phyloP scores from a whole-genome alignment of 75 land plant genomes.

The Pinus taeda region DNA sequence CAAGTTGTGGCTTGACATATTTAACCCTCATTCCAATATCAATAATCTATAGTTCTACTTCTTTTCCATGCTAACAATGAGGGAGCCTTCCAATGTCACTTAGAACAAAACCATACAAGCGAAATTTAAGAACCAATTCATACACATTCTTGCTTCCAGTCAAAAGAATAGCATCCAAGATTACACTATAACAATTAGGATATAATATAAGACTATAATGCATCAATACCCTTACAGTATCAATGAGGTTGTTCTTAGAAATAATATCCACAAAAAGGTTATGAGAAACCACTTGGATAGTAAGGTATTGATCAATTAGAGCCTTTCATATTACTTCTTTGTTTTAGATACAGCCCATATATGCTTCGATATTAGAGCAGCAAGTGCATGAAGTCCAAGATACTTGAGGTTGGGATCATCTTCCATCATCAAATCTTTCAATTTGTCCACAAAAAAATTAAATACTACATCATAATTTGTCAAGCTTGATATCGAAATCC shows the following conservation, averaged over 20 bases:
- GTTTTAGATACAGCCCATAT: too few species aligned
- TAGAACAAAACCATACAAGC: conserved; percentile 83
- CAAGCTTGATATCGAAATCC: conserved; percentile 50
- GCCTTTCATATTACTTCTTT: too few species aligned
- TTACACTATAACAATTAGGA: conserved; percentile 71
- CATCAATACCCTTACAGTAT: conserved; percentile 56
- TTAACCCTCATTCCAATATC: conserved; percentile 87
- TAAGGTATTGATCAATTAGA: too few species aligned
- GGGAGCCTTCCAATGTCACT: conserved; percentile 72
- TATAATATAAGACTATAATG: conserved; percentile 61
- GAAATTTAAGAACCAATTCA: conserved; percentile 74
- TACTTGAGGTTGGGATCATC: conserved; percentile 91
- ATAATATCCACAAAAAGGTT: too few species aligned
- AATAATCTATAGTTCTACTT: conserved; percentile 77
- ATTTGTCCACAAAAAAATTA: conserved; percentile 65
- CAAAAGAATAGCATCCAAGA: conserved; percentile 56
- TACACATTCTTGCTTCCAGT: conserved; percentile 65
- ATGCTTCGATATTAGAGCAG: too few species aligned
- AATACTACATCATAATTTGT: conserved; percentile 58
- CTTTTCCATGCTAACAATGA: conserved; percentile 65
- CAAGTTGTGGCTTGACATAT: conserved; percentile 66
- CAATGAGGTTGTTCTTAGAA: conserved; percentile 38
- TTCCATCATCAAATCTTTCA: conserved; percentile 51
- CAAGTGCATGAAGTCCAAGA: conserved; percentile 8
- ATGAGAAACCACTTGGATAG: too few species aligned